Conservation (phyloP, 352 stramenopile species). For the Phytophthora macrochlamydospora region DNA sequence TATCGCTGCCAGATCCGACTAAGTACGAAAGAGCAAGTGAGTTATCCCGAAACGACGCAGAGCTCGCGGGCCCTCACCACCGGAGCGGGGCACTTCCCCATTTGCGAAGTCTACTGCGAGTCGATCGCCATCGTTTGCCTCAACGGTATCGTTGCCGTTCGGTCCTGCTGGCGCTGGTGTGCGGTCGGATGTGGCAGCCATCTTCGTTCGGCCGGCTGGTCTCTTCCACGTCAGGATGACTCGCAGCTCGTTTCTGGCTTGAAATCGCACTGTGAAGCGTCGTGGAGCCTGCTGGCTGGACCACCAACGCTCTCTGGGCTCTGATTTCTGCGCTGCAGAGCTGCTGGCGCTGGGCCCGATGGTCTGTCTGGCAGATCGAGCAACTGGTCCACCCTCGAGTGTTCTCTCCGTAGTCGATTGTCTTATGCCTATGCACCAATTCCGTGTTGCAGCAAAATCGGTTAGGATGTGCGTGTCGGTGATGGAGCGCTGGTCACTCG, state of each 20-base stretch:
- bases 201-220: constrained; percentile 8
- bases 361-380: too few relatives aligned
- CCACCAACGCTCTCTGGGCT: not conserved
- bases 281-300: constrained; percentile 6
- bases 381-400: too few relatives aligned
- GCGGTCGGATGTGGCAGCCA: not conserved
- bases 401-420: too few relatives aligned
- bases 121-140: not conserved
- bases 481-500: constrained; percentile 1
- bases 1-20: not conserved
- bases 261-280: constrained; percentile 23
- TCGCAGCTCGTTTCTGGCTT: constrained; percentile 20
- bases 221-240: constrained; percentile 20
- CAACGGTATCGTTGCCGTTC: not conserved
- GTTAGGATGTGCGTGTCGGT: not conserved
- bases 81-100: too few relatives aligned
- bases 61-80: too few relatives aligned
- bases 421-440: too few relatives aligned
- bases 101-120: too few relatives aligned
- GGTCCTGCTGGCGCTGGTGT: not conserved
- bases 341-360: too few relatives aligned
- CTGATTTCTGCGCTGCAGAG: too few relatives aligned
- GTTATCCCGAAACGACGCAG: not conserved
- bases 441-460: too few relatives aligned
- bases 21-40: not conserved